A percentile compares a stretch with the other conserved stretches of the same genome.
These are phyloP conservation scores for Daldinia vernicosa DNA, from an alignment of 495 filamentous ascomycete species.

Conservation along the genomic window DNA sequence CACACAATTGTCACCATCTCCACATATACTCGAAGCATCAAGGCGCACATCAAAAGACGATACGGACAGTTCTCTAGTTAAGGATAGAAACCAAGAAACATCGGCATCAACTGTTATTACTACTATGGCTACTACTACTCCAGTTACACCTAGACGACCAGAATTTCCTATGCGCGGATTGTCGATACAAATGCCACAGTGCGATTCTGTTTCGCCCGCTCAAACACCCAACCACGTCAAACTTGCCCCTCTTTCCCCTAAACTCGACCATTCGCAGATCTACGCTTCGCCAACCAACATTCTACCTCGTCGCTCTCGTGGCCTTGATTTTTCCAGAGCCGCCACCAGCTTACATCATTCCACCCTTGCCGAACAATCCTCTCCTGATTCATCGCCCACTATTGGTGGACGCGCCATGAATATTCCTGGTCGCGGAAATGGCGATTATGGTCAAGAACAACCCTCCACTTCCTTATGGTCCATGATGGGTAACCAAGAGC, in stretches of 20 bases:
- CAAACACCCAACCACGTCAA: conserved; percentile 65
- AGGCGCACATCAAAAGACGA: conserved; percentile 77
- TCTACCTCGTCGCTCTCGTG: conserved; percentile 84
- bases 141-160: conserved; percentile 71
- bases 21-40: conserved; percentile 66
- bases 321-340: conserved; percentile 90
- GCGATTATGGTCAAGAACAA: conserved; percentile 52
- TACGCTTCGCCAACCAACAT: conserved; percentile 83
- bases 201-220: conserved; percentile 52
- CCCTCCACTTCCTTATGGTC: conserved; percentile 55
- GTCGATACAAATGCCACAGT: conserved; percentile 77
- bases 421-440: conserved; percentile 65
- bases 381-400: conserved; percentile 94
- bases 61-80: conserved; percentile 65
- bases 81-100: conserved; percentile 46
- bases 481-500: conserved; percentile 67
- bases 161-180: conserved; percentile 67
- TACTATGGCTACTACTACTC: conserved; percentile 43
- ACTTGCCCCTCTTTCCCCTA: conserved; percentile 80
- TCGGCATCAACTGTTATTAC: conserved; percentile 5
- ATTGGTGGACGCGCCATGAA: conserved; percentile 79
- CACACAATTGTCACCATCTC: conserved; percentile 69
- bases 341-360: conserved; percentile 97
- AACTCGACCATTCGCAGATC: conserved; percentile 80
- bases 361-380: conserved; percentile 85